phyloP scores from a whole-genome alignment of 306 rosid species.

The Leucaena leucocephala region DNA sequence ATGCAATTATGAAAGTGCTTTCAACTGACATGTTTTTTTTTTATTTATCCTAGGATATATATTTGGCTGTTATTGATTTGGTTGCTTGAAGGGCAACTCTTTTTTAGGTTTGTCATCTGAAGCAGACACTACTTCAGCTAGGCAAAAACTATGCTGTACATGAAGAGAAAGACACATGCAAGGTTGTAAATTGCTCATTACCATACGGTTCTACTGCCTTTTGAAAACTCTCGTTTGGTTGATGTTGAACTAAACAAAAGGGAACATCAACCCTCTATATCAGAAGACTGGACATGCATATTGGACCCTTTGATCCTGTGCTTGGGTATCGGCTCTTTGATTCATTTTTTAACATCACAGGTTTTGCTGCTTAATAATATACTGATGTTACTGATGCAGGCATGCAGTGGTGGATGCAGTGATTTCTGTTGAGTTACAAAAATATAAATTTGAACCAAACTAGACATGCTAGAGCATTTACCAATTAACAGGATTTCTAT shows the following conservation, averaged over 20 bases:
- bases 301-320: slow-evolving; percentile 23
- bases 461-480: not conserved
- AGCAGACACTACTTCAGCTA: slow-evolving; percentile 65
- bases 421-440: no score
- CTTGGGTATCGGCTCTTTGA: slow-evolving; percentile 25
- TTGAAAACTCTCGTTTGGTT: slow-evolving; percentile 16
- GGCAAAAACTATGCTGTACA: slow-evolving; percentile 87
- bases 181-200: slow-evolving; percentile 23
- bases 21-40: slow-evolving; percentile 21
- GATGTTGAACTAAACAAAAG: slow-evolving; percentile 20
- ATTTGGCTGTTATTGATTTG: not conserved
- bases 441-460: not conserved
- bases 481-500: not conserved
- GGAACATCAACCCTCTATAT: slow-evolving; percentile 8
- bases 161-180: slow-evolving; percentile 78
- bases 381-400: slow-evolving; percentile 18
- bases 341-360: slow-evolving; percentile 6
- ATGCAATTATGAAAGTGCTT: slow-evolving; percentile 17
- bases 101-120: slow-evolving; percentile 74
- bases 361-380: slow-evolving; percentile 32
- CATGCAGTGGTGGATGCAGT: slow-evolving; percentile 82
- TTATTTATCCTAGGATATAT: slow-evolving; percentile 2
- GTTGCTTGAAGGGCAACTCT: slow-evolving; percentile 31
- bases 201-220: slow-evolving; percentile 31
- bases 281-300: slow-evolving; percentile 11